A percentile compares a stretch with the other conserved stretches of the same genome.
Evolutionary conservation across 352 stramenopile genomes (phyloP).

Genomic region (Globisporangium iwayamae): DNA sequence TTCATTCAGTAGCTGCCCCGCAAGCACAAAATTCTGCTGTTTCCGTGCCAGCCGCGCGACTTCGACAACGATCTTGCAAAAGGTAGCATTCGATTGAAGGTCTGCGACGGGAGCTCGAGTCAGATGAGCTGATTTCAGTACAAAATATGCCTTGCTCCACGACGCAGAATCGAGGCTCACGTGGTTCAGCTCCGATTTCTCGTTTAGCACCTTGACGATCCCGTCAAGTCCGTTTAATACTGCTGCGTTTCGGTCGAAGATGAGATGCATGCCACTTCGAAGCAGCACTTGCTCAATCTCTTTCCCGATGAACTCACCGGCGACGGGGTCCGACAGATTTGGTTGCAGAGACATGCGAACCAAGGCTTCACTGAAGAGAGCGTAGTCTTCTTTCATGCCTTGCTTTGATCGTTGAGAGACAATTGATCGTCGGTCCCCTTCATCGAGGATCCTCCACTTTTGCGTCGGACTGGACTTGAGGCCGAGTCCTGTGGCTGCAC

Average conservation of each 20-base stretch:
- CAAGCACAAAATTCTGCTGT: conserved; percentile 50
- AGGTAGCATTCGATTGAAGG: not conserved
- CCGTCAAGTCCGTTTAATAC: not conserved
- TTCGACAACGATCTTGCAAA: conserved; percentile 20
- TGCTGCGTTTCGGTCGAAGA: not conserved
- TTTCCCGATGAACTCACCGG: conserved; percentile 38
- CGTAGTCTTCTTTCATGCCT: conserved; percentile 1
- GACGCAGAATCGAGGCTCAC: conserved; percentile 29
- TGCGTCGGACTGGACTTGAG: conserved; percentile 15
- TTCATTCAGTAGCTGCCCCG: conserved; percentile 29
- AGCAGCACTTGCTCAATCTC: conserved; percentile 30
- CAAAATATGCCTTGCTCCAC: conserved; percentile 31
- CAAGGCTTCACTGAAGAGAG: conserved; percentile 20
- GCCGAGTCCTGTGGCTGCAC: not conserved
- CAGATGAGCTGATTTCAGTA: not conserved
- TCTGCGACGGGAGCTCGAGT: not conserved
- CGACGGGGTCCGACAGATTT: conserved; percentile 23
- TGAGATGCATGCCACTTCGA: conserved; percentile 9
- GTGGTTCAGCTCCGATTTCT: conserved; percentile 20
- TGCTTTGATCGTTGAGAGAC: not conserved
- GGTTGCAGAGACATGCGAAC: conserved; percentile 31
- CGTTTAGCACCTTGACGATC: not conserved
- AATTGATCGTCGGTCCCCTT: not conserved
- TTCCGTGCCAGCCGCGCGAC: conserved; percentile 47
- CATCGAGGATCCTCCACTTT: conserved; percentile 26